Evolutionary conservation across 768 basidiomycete genomes (phyloP), one percentile per base, ranked within the genome.

Genomic region (Erythrobasidium yunnanense): DNA sequence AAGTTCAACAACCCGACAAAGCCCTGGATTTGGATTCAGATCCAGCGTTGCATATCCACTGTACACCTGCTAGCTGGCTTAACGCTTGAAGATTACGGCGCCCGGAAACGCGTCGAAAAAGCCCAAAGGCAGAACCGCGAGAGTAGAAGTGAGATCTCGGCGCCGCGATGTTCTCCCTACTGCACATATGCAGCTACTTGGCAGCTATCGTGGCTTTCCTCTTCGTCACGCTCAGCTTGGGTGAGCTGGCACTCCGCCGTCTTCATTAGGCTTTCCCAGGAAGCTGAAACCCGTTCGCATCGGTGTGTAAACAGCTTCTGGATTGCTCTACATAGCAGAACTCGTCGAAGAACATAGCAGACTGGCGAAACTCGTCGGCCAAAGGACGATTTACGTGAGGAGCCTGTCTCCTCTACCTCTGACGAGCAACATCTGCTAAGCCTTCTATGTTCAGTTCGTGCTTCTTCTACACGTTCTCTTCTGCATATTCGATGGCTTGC

Each of bases 401-500:
- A 52, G 45, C 7, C 58, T 18, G 13, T 27, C 38, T n/a, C n/a
- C 38, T 15, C 27, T 11, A 15, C 8, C 13, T 15, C 23, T 22
- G 11, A 29, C 50, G 27, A 11, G 50, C 11, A 8, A 52, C n/a
- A 29, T 52, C 11, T 8, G 23, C 27, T 52, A 8, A 20, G n/a
- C 11, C 11, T 4, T 56, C 15, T 51, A 17, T 56, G 2, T 62
- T 13, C 62, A 65, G 62, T 80, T 76, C 25, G 84, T 97, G 69
- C 87, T 96, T 60, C 68, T 77, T 2, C 78, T 97, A 20, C 91
- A 97, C 75, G 74, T 83, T 49, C 70, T 88, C 25, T 81, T 97
- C 45, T 87, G 84, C 75, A 78, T 87, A 72, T 82, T 83, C 54
- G 95, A 99, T 73, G 67, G 83, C 15, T 82, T 99, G 1, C 93